Evolutionary conservation across 2,329 filamentous ascomycete genomes (phyloP).

Genomic region (Hypoxylon sp.): DNA sequence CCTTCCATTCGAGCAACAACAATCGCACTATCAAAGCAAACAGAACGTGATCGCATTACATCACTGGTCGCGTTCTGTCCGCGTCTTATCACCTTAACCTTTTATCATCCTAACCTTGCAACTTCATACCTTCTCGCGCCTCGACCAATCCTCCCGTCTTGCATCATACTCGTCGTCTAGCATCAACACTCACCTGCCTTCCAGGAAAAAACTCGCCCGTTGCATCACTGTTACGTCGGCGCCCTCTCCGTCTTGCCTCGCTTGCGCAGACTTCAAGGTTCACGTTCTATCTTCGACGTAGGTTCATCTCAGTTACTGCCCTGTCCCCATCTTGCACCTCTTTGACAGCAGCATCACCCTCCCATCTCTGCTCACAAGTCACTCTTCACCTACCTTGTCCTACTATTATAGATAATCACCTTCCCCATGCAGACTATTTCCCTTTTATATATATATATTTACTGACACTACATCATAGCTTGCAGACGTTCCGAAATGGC

Average conservation of each 20-base stretch:
- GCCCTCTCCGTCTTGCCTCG: neutral
- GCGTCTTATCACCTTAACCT: too few species aligned
- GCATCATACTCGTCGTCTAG: neutral
- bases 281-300: neutral
- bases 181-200: neutral
- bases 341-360: neutral
- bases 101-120: too few species aligned
- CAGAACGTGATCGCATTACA: too few species aligned
- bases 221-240: neutral
- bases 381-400: neutral
- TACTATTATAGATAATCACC: neutral
- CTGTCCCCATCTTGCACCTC: neutral
- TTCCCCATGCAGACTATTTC: neutral
- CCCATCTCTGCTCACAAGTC: neutral
- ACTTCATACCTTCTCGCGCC: neutral
- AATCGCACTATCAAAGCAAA: too few species aligned
- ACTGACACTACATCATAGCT: neutral
- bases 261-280: neutral
- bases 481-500: slow-evolving; percentile 22
- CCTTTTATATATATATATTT: neutral
- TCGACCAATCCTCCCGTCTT: neutral
- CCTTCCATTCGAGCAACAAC: too few species aligned
- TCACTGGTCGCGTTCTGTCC: too few species aligned
- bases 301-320: neutral
- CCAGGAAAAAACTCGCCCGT: neutral